These are phyloP conservation scores for Ophiostoma tasmaniense DNA, from an alignment of 2,329 filamentous ascomycete species.

Conservation along the genomic window DNA sequence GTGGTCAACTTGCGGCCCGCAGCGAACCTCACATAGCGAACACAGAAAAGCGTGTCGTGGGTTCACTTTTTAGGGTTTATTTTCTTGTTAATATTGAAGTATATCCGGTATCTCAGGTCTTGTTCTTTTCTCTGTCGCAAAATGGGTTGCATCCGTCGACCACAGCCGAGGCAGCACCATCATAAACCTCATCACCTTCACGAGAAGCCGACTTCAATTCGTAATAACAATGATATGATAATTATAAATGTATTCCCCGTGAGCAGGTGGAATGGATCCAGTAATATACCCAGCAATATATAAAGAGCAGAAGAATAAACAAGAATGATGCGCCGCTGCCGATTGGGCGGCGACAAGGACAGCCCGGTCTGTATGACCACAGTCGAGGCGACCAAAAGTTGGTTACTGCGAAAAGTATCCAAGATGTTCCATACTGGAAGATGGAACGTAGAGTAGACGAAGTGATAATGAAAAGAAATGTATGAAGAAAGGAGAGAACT, in stretches of 20 bases:
- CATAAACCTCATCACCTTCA: not conserved
- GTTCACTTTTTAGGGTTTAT: too few relatives aligned
- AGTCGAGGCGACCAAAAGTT: not conserved
- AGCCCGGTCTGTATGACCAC: not conserved
- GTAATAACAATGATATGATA: not conserved
- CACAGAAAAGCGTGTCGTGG: not conserved
- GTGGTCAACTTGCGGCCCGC: not conserved
- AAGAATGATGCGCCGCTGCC: not conserved
- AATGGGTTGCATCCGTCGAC: too few relatives aligned
- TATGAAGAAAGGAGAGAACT: conserved; percentile 12
- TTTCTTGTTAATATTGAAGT: too few relatives aligned
- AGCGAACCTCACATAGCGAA: not conserved
- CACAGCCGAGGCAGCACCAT: too few relatives aligned
- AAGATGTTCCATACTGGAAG: not conserved
- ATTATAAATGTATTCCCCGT: not conserved
- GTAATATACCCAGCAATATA: not conserved
- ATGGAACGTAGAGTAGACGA: not conserved
- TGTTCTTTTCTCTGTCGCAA: too few relatives aligned
- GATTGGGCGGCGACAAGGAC: not conserved
- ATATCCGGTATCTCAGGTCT: too few relatives aligned
- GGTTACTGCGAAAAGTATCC: not conserved
- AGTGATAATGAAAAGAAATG: not conserved
- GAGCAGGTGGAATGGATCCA: not conserved
- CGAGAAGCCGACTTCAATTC: not conserved
- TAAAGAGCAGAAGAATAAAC: not conserved